Percentiles rank a stretch among this genome's conserved stretches.
These are phyloP conservation scores for Penicillium nucicola DNA, from an alignment of 495 filamentous ascomycete species.

Conservation along the genomic window DNA sequence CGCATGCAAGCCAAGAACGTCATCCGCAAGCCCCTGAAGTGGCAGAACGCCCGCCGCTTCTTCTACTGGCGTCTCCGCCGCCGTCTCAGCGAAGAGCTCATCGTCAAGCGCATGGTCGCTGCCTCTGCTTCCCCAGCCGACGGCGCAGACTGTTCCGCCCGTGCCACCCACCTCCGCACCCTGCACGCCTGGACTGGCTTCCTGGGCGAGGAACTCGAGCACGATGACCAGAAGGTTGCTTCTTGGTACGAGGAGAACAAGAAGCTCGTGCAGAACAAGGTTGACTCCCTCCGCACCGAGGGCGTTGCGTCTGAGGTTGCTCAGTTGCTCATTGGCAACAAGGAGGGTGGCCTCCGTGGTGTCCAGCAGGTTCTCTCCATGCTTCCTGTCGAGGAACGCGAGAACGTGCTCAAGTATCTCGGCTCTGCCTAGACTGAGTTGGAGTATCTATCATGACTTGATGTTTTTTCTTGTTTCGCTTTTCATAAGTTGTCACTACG, in stretches of 20 bases:
- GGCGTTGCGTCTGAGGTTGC: conserved; percentile 76
- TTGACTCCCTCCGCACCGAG: conserved; percentile 77
- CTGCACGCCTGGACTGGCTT: conserved; percentile 78
- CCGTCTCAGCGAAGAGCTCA: conserved; percentile 92
- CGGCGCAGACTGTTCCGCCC: conserved; percentile 40
- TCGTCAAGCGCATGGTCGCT: conserved; percentile 79
- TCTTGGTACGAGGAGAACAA: conserved; percentile 97
- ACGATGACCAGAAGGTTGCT: conserved; percentile 79
- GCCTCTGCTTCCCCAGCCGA: conserved; percentile 40
- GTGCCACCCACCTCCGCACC: conserved; percentile 60
- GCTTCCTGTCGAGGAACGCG: conserved; percentile 82
- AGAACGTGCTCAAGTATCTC: conserved; percentile 76
- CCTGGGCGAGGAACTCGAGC: conserved; percentile 60
- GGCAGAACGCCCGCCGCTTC: conserved; percentile 91
- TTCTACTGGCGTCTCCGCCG: conserved; percentile 99
- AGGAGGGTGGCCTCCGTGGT: conserved; percentile 79
- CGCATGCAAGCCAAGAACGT: conserved; percentile 97
- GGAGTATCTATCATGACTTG: conserved; percentile 3
- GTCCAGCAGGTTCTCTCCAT: conserved; percentile 80
- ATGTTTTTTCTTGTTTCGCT: background rate
- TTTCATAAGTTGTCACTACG: background rate
- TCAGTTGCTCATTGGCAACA: conserved; percentile 66
- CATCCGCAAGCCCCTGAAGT: conserved; percentile 78
- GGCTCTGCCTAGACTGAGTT: conserved; percentile 30
- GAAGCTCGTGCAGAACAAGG: conserved; percentile 70